These are phyloP conservation scores for Cyclocybe cylindracea DNA, from an alignment of 768 basidiomycete genomes.

Conservation along the genomic window DNA sequence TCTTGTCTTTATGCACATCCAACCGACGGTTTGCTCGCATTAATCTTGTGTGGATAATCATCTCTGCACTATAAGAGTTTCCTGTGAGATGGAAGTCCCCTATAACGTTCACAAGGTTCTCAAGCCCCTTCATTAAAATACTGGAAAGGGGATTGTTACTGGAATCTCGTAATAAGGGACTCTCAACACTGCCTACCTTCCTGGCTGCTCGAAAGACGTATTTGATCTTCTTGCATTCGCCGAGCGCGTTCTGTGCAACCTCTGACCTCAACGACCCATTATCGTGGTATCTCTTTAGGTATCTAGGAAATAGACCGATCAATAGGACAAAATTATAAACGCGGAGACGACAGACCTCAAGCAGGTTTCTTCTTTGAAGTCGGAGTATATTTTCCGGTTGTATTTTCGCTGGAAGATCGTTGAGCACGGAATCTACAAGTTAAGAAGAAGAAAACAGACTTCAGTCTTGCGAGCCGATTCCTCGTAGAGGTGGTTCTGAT, in stretches of 20 bases:
- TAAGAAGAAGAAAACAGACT: constrained; percentile 33
- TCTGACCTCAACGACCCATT: constrained; percentile 50
- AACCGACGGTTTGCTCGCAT: constrained; percentile 3
- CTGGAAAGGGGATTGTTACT: neutral
- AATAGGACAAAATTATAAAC: neutral
- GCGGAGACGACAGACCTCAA: constrained; percentile 28
- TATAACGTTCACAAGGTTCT: neutral
- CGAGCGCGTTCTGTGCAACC: constrained; percentile 51
- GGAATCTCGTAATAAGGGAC: neutral
- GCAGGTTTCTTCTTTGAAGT: constrained; percentile 80
- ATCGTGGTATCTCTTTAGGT: constrained; percentile 60
- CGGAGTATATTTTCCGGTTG: constrained; percentile 75
- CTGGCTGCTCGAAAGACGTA: constrained; percentile 42
- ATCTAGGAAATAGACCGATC: constrained; percentile 37
- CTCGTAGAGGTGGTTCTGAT: constrained; percentile 84
- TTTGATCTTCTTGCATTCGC: constrained; percentile 68
- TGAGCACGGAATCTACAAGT: neutral
- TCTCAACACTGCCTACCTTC: constrained; percentile 29
- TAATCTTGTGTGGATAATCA: constrained; percentile 3
- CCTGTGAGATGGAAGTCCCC: neutral
- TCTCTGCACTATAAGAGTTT: neutral
- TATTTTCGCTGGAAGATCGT: constrained; percentile 54
- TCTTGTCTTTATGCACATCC: neutral
- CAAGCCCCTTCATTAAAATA: neutral
- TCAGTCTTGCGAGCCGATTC: constrained; percentile 72